These are phyloP conservation scores for Davidsoniella neocaledoniae DNA, from an alignment of 2,329 filamentous ascomycete species.

Conservation along the genomic window DNA sequence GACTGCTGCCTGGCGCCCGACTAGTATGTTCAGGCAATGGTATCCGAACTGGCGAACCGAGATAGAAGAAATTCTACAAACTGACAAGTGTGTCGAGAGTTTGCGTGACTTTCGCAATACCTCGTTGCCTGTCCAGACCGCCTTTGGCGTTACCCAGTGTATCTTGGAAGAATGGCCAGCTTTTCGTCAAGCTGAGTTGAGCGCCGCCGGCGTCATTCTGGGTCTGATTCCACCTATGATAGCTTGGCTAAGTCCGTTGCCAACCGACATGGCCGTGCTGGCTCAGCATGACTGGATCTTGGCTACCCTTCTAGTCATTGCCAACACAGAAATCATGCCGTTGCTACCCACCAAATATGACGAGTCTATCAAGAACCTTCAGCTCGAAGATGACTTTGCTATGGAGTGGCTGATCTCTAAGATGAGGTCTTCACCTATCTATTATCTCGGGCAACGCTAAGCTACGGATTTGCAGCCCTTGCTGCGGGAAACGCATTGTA, in stretches of 20 bases:
- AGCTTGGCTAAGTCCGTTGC: background rate
- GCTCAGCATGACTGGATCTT: background rate
- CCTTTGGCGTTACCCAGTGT: background rate
- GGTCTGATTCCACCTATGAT: conserved; percentile 4
- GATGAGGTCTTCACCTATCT: background rate
- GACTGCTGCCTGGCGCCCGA: too few relatives aligned
- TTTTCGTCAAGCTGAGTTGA: conserved; percentile 2
- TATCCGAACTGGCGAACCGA: too few relatives aligned
- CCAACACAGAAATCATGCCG: conserved; percentile 3
- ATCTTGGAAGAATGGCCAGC: conserved; percentile 1
- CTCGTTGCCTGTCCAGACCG: background rate
- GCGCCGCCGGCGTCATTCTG: conserved; percentile 1
- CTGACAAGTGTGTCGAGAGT: too few relatives aligned
- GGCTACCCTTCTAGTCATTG: background rate
- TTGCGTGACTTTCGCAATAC: too few relatives aligned
- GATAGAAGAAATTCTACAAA: too few relatives aligned
- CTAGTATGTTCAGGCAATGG: too few relatives aligned
- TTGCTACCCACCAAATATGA: background rate
- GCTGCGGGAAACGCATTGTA: background rate
- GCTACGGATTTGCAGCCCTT: background rate
- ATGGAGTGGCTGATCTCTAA: background rate
- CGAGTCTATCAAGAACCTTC: background rate
- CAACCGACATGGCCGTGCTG: background rate
- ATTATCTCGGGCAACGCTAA: background rate
- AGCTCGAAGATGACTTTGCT: background rate